Base-by-base conservation (phyloP, 495 filamentous ascomycete genomes). In the Aspergillus nidulans region DNA sequence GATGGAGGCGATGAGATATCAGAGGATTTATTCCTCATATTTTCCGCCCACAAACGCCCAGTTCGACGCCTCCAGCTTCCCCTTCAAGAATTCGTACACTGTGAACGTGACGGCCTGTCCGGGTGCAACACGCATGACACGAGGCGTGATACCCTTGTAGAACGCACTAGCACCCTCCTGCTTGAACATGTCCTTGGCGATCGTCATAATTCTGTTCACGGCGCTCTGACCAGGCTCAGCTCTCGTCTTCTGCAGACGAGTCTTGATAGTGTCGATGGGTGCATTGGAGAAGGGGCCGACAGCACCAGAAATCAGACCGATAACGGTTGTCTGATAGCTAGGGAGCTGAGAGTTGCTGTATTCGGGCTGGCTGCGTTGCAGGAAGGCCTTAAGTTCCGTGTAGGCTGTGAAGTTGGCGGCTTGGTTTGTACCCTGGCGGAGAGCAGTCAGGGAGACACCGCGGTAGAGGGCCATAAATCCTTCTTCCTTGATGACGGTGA, bases 341-440 rank as follows among this genome's bases (percentile, higher is more conserved):
- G 94, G 92, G 15, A 99, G 77, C 61, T 82, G 83, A 18, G 65
- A 68, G 63, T 77, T 74, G 67, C 60, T 81, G 66, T 74, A 77
- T 34, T 77, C 67, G 34, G 88, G 81, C 71, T 92, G 90, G 63
- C 70, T 74, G 20, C 77, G 69, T 66, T 91, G 85, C 41, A 96
- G 81, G 36, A 74, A 72, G 52, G 86, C 81, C 76, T 95, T 95
- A 70, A 97, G 86, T 72, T 97, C 87, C 1, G 88, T 90, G 74
- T 99, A 99, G 10, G 95, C 95, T 24, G 92, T 97, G 79, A 99
- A 99, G 79, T 99, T 99, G 66, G 95, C 88, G 10, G 95, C 94
- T 76, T 99, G 94, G 77, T 99, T 98, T 54, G 85, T 91, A 52
- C 92, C 94, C 72, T 98, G 94, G 48, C 94, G 83, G 52, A 97